Evolutionary conservation across 257 asterid species (phyloP), one percentile per base, ranked within the genome.

Genomic region (Przewalskia tangutica): DNA sequence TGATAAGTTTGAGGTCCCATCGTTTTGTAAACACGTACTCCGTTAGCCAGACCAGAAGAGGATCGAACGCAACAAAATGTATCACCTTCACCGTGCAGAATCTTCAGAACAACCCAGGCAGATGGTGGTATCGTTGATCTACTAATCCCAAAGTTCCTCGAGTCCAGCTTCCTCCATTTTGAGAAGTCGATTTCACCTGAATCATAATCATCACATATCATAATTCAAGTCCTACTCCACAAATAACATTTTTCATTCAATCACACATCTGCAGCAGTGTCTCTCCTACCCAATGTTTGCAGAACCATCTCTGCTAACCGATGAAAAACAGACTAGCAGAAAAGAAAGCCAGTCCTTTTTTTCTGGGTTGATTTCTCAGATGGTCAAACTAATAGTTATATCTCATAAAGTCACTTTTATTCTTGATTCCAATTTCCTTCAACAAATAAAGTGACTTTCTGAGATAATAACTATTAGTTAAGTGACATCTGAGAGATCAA

Each of bases 141-240:
- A 42, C 82, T 79, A 77, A 96, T 70, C 85, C 99, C 99, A 83
- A 90, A 81, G 65, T 64, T 79, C 88, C 88, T 86, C 1, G 98
- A 86, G 87, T 93, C 92, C 87, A 93, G 64, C 92, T 88, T 93
- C 81, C 89, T 86, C 93, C 98, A 93, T 81, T 88, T 89, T 46
- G 93, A 85, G 73, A 83, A 54, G 81, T 87, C 90, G 32, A 75
- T 82, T 85, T 62, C 75, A 79, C 90, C 97, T 90, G 79, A 20
- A 86, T 56, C 79, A 17, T 51, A 80, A 60, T 32, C 58, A 55
- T 16, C 75, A 40, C 75, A 79, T 38, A 59, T 59, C 70, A 56
- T 59, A 48, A 79, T 38, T 60, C 55, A 79, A 59, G 75, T 40
- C 7, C 5, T 59, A 20, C 48, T 14, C 82, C n/a, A 79, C 38